Percentiles rank a stretch among this genome's conserved stretches.
These are phyloP conservation scores for Suhomyces bokatorum DNA, from an alignment of 1,139 yeast genomes.

Conservation along the genomic window DNA sequence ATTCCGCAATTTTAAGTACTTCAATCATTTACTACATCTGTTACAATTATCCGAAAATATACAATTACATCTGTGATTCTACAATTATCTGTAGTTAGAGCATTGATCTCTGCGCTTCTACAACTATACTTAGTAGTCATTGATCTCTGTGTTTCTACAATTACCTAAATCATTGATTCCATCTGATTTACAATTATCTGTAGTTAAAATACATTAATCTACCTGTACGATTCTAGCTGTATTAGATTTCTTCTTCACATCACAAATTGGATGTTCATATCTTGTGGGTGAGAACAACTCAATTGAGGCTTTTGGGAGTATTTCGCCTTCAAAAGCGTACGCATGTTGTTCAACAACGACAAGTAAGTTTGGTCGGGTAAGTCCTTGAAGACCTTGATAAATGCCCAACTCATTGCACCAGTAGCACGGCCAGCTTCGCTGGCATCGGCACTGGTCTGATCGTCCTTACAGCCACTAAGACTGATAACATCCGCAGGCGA, in stretches of 20 bases:
- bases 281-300: slow-evolving; percentile 82
- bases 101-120: no score
- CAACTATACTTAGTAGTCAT: no score
- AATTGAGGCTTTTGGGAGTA: slow-evolving; percentile 90
- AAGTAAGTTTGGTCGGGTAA: slow-evolving; percentile 76
- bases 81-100: no score
- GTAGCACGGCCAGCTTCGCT: slow-evolving; percentile 74
- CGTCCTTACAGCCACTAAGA: slow-evolving; percentile 89
- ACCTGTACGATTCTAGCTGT: no score
- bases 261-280: slow-evolving; percentile 50
- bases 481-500: slow-evolving; percentile 88
- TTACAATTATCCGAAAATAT: no score
- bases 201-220: no score
- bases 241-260: slow-evolving; percentile 8
- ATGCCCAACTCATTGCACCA: slow-evolving; percentile 95
- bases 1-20: no score
- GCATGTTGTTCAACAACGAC: slow-evolving; percentile 77
- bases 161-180: no score
- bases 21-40: no score
- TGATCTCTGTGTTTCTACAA: no score
- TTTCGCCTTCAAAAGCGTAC: slow-evolving; percentile 64
- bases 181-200: no score
- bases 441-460: slow-evolving; percentile 81
- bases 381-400: slow-evolving; percentile 65
- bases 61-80: no score